A percentile compares a stretch with the other conserved stretches of the same genome.
Evolutionary conservation across 2,329 filamentous ascomycete genomes (phyloP).

Genomic region (Botryotinia convoluta): DNA sequence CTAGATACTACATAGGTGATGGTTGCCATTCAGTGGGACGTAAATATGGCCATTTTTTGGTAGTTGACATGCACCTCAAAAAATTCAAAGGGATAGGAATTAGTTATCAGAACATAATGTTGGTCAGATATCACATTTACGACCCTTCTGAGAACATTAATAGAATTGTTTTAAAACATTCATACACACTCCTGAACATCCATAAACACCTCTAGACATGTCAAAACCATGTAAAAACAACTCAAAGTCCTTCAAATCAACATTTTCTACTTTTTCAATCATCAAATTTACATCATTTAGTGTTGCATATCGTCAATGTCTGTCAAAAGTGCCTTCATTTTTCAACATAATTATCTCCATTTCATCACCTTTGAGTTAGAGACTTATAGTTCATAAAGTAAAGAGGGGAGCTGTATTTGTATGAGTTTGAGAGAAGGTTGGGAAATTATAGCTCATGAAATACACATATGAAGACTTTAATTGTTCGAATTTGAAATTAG

Average conservation of each 20-base stretch:
- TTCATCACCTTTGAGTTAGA: accelerated
- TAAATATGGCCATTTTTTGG: accelerated
- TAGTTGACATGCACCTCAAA: background rate
- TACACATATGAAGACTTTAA: background rate
- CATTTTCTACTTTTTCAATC: background rate
- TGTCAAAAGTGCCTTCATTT: background rate
- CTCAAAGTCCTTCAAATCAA: background rate
- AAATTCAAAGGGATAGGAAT: background rate
- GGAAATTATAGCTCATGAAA: background rate
- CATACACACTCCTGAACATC: background rate
- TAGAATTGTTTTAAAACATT: background rate
- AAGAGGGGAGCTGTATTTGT: background rate
- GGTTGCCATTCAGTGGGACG: accelerated
- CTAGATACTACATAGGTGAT: background rate
- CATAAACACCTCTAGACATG: background rate
- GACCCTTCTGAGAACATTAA: background rate
- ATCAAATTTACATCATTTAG: background rate
- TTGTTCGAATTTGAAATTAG: background rate
- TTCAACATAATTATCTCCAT: background rate
- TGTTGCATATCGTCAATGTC: background rate
- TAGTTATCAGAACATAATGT: background rate
- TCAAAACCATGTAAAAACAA: background rate
- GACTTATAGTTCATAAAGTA: background rate
- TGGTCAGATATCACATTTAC: accelerated
- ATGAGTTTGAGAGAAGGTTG: accelerated